Conservation (phyloP, 2,329 filamentous ascomycete species). For the Talaromyces amestolkiae region DNA sequence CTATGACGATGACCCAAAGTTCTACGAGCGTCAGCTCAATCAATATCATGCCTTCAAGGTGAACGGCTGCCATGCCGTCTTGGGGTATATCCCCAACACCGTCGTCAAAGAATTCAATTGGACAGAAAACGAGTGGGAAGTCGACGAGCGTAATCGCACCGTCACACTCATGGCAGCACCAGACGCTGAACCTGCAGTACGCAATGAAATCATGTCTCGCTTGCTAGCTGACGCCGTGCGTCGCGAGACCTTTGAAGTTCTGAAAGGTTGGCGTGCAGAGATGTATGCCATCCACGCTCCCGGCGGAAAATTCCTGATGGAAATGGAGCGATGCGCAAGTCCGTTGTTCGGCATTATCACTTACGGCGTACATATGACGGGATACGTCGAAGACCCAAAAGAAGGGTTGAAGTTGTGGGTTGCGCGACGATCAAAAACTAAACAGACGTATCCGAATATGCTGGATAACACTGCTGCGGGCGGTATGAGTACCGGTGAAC, state of each 20-base stretch:
- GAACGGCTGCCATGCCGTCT: constrained; percentile 59
- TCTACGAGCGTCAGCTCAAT: constrained; percentile 54
- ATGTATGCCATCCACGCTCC: constrained; percentile 72
- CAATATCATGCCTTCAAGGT: constrained; percentile 66
- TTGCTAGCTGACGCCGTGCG: constrained; percentile 67
- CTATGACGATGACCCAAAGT: constrained; percentile 57
- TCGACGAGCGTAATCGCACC: constrained; percentile 60
- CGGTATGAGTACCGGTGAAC: constrained; percentile 76
- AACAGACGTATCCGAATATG: constrained; percentile 87
- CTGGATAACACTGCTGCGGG: constrained; percentile 93
- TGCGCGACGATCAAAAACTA: constrained; percentile 69
- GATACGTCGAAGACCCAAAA: constrained; percentile 57
- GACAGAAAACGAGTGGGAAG: constrained; percentile 57
- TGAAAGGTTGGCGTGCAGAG: constrained; percentile 78
- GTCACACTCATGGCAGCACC: constrained; percentile 60
- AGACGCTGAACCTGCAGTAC: constrained; percentile 58
- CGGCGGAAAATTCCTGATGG: constrained; percentile 60
- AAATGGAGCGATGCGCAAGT: constrained; percentile 72
- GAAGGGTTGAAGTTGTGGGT: constrained; percentile 77
- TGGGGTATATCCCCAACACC: constrained; percentile 59
- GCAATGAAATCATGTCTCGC: constrained; percentile 56
- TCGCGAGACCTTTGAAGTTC: constrained; percentile 68
- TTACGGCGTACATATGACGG: constrained; percentile 80
- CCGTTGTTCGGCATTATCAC: constrained; percentile 72
- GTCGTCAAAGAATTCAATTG: constrained; percentile 44